A percentile compares a stretch with the other conserved stretches of the same genome.
Evolutionary conservation across 1,284 basidiomycete genomes (phyloP).

Genomic region (Trichosporon sp.): DNA sequence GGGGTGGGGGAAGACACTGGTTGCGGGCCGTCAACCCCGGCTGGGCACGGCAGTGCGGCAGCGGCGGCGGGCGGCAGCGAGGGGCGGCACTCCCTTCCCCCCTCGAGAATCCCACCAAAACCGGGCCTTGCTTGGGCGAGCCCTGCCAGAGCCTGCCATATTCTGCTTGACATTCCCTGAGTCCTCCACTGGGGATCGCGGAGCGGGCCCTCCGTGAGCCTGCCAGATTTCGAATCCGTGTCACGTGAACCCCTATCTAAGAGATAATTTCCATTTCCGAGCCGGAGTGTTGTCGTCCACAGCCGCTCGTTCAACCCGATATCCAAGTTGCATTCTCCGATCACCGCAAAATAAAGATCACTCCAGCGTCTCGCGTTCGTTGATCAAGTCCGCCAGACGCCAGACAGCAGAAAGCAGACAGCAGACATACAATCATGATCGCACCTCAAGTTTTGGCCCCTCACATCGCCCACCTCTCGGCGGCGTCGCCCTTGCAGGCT

Average conservation of each 20-base stretch:
- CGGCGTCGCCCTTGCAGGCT: slow-evolving; percentile 43
- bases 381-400: not conserved
- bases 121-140: not conserved
- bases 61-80: not conserved
- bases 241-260: slow-evolving; percentile 9
- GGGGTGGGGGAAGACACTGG: slow-evolving; percentile 11
- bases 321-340: slow-evolving; percentile 2
- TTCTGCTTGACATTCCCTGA: slow-evolving; percentile 8
- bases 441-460: slow-evolving; percentile 16
- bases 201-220: slow-evolving; percentile 15
- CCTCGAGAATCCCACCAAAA: not conserved
- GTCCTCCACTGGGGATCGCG: slow-evolving; percentile 10
- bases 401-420: not conserved
- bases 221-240: slow-evolving; percentile 14
- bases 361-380: slow-evolving; percentile 5
- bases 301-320: slow-evolving; percentile 14
- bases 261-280: slow-evolving; percentile 17
- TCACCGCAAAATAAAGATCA: slow-evolving; percentile 15
- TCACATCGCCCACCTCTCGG: slow-evolving; percentile 18
- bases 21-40: slow-evolving; percentile 16
- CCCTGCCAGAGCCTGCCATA: too few species aligned
- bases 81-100: not conserved
- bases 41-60: slow-evolving; percentile 14
- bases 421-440: not conserved
- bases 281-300: slow-evolving; percentile 11